These are phyloP conservation scores for Emergomyces pasteurianus DNA, from an alignment of 2,329 filamentous ascomycete genomes.

Conservation along the genomic window DNA sequence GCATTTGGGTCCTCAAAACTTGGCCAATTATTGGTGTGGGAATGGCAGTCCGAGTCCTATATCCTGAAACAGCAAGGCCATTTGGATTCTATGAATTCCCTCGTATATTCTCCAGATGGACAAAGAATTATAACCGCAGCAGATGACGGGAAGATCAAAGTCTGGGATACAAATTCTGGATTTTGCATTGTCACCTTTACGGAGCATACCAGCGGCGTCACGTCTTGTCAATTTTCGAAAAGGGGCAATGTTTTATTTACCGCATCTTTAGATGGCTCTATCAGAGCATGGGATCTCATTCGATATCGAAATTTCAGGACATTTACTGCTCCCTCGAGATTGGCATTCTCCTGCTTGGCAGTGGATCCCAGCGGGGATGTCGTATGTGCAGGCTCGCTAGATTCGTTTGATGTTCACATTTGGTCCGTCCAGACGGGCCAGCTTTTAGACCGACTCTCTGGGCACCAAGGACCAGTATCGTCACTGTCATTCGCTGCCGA, in stretches of 20 bases:
- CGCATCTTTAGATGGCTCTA: conserved; percentile 82
- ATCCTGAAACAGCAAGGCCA: conserved; percentile 97
- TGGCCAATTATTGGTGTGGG: conserved; percentile 95
- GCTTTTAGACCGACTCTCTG: conserved; percentile 76
- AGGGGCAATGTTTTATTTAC: conserved; percentile 94
- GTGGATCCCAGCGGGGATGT: conserved; percentile 97
- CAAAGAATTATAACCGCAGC: conserved; percentile 86
- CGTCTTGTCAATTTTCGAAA: conserved; percentile 84
- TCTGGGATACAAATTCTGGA: conserved; percentile 92
- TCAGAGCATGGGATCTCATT: conserved; percentile 92
- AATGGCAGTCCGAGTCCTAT: conserved; percentile 99
- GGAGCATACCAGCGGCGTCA: conserved; percentile 89
- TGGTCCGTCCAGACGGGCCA: conserved; percentile 99
- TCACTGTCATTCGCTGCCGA: conserved; percentile 80
- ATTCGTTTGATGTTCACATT: conserved; percentile 94
- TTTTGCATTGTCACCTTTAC: conserved; percentile 98
- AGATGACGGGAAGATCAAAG: conserved; percentile 96
- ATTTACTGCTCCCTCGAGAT: conserved; percentile 80
- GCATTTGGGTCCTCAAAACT: conserved; percentile 93
- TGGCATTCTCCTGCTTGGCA: conserved; percentile 87
- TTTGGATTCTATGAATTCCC: conserved; percentile 86
- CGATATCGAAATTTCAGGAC: conserved; percentile 95
- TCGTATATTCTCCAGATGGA: conserved; percentile 88
- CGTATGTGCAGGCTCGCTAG: conserved; percentile 84
- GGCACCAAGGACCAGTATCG: conserved; percentile 88